Evolutionary conservation across 805 yeast species (phyloP).

Genomic region (Yarrowia sp.): DNA sequence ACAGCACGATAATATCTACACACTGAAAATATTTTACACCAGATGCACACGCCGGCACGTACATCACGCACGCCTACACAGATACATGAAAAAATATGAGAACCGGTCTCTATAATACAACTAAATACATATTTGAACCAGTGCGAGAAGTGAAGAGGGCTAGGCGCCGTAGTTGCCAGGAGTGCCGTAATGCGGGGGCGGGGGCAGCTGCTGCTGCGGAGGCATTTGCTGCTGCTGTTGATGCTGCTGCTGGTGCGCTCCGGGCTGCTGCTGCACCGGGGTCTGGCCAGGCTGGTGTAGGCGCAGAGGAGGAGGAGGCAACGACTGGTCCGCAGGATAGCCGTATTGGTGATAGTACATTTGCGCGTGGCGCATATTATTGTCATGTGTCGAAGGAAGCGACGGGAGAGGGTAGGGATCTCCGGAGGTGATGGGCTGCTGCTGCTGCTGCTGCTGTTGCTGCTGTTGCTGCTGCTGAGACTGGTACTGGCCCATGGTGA

Average conservation of each 20-base stretch:
- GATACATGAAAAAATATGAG: not conserved
- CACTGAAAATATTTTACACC: too few relatives aligned
- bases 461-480: constrained; percentile 27
- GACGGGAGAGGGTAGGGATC: constrained; percentile 20
- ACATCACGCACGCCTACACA: too few relatives aligned
- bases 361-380: constrained; percentile 15
- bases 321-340: constrained; percentile 13
- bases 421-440: constrained; percentile 7
- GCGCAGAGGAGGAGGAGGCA: constrained; percentile 20
- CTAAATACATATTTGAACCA: constrained; percentile 21
- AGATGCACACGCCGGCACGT: too few relatives aligned
- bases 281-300: constrained; percentile 11
- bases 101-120: constrained; percentile 24
- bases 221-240: constrained; percentile 27
- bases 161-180: constrained; percentile 11
- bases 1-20: too few relatives aligned
- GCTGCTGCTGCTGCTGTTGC: constrained; percentile 15
- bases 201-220: not conserved
- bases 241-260: not conserved
- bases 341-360: constrained; percentile 21
- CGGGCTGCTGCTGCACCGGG: not conserved
- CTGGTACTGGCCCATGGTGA: constrained; percentile 28
- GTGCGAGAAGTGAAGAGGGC: constrained; percentile 2
- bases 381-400: constrained; percentile 18
- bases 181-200: constrained; percentile 1